Evolutionary conservation across 169 alveolate genomes (phyloP), one percentile per base, ranked within the genome.

Genomic region (Plasmodium sp.): DNA sequence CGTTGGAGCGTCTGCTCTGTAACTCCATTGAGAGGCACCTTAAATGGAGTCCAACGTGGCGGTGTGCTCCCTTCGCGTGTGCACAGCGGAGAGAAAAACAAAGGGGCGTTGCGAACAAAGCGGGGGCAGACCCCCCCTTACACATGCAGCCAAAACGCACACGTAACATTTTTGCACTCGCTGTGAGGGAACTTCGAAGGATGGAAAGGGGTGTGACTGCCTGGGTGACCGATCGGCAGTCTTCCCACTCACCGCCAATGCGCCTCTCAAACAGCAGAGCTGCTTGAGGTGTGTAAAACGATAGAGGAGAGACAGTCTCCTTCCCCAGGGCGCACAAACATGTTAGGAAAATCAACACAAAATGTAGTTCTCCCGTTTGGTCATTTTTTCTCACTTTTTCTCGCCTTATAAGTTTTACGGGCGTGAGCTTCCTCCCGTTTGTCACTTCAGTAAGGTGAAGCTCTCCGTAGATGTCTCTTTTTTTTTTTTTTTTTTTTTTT

Each of bases 401-500:
- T 9, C 39, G 16, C 31, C 18, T n/a, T 27, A 81, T 72, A 22
- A 14, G 51, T 34, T 14, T 81, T 43, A 39, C 34, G 27, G 22
- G 67, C 12, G 43, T 10, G 84, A 67, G 36, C 27, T 74, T 6
- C 3, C 82, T 16, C 51, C 10, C 12, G 27, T 74, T 74, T 22
- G 48, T 74, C 27, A 22, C 41, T 36, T 74, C 48, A 74, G 27
- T 74, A 36, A 74, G 41, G 41, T 22, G n/a, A 74, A 9, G 48
- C 41, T 16, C 48, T 43, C 7, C 27, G 41, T 27, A 74, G 18
- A 36, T 74, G 10, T 43, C 39, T 27, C 6, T 27, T 27, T 73
- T 73, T 74, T 74, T 22, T 74, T 27, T 74, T 74, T 74, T 27
- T 74, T 74, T 74, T 27, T 74, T 73, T 73, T 73, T 73, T 73